Evolutionary conservation across 805 yeast genomes (phyloP).

Genomic region (Metschnikowia cubensis): DNA sequence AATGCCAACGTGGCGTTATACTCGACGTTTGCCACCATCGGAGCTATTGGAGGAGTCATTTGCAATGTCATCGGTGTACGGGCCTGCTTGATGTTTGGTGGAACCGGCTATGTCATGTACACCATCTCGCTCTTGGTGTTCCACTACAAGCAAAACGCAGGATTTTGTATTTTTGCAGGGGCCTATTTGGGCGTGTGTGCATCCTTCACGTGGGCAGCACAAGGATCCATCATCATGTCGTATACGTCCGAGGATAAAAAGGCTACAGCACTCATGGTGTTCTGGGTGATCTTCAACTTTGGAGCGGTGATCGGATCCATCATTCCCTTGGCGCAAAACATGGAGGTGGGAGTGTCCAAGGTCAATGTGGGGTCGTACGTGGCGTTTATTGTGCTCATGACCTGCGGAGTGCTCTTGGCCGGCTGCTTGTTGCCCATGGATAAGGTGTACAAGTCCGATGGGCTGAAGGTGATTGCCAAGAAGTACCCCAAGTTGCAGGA

Average conservation of each 20-base stretch:
- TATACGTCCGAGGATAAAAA: conserved; percentile 52
- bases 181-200: conserved; percentile 57
- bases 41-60: conserved; percentile 54
- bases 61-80: conserved; percentile 48
- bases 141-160: conserved; percentile 43
- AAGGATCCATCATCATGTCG: conserved; percentile 53
- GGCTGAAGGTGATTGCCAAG: conserved; percentile 43
- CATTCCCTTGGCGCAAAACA: conserved; percentile 53
- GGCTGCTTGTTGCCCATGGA: conserved; percentile 44
- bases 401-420: conserved; percentile 44
- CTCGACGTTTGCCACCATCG: conserved; percentile 53
- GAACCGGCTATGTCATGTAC: conserved; percentile 52
- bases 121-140: conserved; percentile 49
- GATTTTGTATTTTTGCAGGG: conserved; percentile 54
- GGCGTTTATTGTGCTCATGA: conserved; percentile 52
- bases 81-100: conserved; percentile 47
- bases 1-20: conserved; percentile 51
- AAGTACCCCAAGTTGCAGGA: conserved; percentile 44
- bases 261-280: conserved; percentile 50
- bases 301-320: conserved; percentile 60
- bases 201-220: conserved; percentile 55
- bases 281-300: conserved; percentile 59
- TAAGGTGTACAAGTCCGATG: conserved; percentile 48
- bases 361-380: conserved; percentile 48
- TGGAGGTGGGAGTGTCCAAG: conserved; percentile 33